A percentile compares a stretch with the other conserved stretches of the same genome.
These are phyloP conservation scores for Amborella trichopoda DNA, from an alignment of 164 flowering plant species.

Conservation along the genomic window DNA sequence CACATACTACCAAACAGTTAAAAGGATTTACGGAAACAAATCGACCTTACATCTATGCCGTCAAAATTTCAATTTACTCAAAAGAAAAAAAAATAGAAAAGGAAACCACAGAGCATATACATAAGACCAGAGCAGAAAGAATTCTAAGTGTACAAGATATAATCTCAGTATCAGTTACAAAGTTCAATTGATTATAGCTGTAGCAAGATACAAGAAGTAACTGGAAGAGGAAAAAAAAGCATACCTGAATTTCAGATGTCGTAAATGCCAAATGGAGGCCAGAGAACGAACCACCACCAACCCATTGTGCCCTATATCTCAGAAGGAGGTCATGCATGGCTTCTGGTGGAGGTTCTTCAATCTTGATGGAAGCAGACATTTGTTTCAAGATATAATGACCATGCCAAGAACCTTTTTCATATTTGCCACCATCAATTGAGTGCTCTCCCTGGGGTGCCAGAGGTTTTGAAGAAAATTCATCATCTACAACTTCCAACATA, in stretches of 20 bases:
- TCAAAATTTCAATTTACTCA: too few species aligned
- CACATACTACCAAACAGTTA: too few species aligned
- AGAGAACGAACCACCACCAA: slow-evolving; percentile 59
- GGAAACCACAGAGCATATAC: too few species aligned
- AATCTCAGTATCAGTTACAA: too few species aligned
- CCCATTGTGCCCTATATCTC: slow-evolving; percentile 32
- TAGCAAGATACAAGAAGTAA: too few species aligned
- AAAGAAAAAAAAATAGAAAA: too few species aligned
- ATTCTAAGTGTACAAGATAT: too few species aligned
- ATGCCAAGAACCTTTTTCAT: slow-evolving; percentile 6
- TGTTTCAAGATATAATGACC: slow-evolving; percentile 33
- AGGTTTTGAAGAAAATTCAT: slow-evolving; percentile 23
- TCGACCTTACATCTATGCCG: too few species aligned
- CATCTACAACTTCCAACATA: slow-evolving; percentile 9
- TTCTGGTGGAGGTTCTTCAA: slow-evolving; percentile 28
- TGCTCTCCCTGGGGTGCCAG: slow-evolving; percentile 5
- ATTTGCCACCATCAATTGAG: background rate
- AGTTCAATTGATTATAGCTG: too few species aligned
- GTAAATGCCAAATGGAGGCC: slow-evolving; percentile 63
- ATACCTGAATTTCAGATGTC: slow-evolving; percentile 62
- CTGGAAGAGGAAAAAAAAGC: slow-evolving; percentile 1
- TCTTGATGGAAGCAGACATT: slow-evolving; percentile 23
- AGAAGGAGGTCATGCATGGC: slow-evolving; percentile 8
- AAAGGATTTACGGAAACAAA: too few species aligned
- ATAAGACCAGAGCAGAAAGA: too few species aligned